phyloP scores from a whole-genome alignment of 1,284 basidiomycete species.

The Megacollybia platyphylla region DNA sequence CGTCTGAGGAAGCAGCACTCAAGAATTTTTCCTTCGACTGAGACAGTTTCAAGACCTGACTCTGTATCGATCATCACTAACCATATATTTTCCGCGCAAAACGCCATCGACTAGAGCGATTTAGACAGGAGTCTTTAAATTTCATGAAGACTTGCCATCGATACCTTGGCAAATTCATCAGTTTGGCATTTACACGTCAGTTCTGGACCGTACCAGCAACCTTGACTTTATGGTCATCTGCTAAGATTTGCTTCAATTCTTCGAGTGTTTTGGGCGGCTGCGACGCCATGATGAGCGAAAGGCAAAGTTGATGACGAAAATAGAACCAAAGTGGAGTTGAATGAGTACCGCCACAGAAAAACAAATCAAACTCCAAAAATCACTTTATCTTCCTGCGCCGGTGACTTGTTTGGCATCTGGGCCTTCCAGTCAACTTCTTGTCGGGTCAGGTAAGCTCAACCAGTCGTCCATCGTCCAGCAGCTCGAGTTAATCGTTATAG shows the following conservation, averaged over 20 bases:
- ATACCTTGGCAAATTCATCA: slow-evolving; percentile 30
- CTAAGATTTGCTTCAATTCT: slow-evolving; percentile 46
- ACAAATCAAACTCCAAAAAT: slow-evolving; percentile 3
- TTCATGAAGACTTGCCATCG: slow-evolving; percentile 35
- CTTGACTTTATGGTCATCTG: slow-evolving; percentile 76
- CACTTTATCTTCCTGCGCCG: slow-evolving; percentile 27
- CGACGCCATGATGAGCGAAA: not conserved
- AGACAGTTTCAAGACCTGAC: slow-evolving; percentile 1
- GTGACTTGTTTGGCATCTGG: slow-evolving; percentile 33
- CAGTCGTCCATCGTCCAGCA: slow-evolving; percentile 1
- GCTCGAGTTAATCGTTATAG: slow-evolving; percentile 18
- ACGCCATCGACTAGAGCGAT: slow-evolving; percentile 71
- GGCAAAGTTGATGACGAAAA: not conserved
- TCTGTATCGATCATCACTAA: slow-evolving; percentile 15
- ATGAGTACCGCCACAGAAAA: not conserved
- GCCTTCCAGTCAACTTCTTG: slow-evolving; percentile 30
- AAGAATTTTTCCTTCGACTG: slow-evolving; percentile 89
- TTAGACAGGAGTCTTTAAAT: slow-evolving; percentile 3
- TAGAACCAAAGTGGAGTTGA: not conserved
- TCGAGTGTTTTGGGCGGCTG: slow-evolving; percentile 34
- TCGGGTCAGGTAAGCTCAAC: slow-evolving; percentile 33
- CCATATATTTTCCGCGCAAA: slow-evolving; percentile 89
- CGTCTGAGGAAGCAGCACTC: slow-evolving; percentile 68
- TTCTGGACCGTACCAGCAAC: slow-evolving; percentile 59
- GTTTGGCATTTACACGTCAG: not conserved